Base-by-base conservation (phyloP, 2,329 filamentous ascomycete species). In the Grosmannia clavigera region DNA sequence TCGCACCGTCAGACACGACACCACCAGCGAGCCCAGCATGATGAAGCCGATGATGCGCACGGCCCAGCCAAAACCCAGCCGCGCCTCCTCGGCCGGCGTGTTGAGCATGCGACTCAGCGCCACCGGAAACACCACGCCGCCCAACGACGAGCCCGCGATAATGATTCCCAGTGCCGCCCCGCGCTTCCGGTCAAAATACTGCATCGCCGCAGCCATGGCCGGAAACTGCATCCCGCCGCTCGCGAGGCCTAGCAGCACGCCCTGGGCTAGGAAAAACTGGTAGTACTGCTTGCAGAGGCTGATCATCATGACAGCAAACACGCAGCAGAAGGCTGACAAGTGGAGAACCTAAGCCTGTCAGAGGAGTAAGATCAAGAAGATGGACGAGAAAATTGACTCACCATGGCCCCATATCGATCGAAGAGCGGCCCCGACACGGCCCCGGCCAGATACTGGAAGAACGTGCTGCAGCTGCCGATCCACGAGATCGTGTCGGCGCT, bases 31-130 rank as follows among this genome's bases (percentile, higher is more conserved):
- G 0, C 66, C 67, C 3, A 76, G 64, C 65, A 76, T 73, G 59
- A 75, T 65, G 62, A 79, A 78, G 9, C 71, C 77, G 9, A 77
- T 66, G 48, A 75, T 70, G 16, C 78, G 72, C 1, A 78, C 73
- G 6, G 66, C 51, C 67, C 67, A 68, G 56, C 65, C 65, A 38
- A 68, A 68, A 2, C 61, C 58, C 6, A 68, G 33, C 1, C 48
- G 55, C 1, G 69, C 61, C 14, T 64, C 60, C n/a, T 60, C 60
- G n/a, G 10, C 25, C 0, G 79, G 78, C 6, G 56, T 29, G 46
- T 64, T 71, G n/a, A 84, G 72, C 19, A 87, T 72, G 54, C 78
- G 74, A 58, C 81, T 75, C 62, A 85, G 81, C 62, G 79, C 72
- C 50, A 78, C 75, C 19, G 77, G 76, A 58, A 77, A 75, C 19